Evolutionary conservation across 805 yeast species (phyloP).

Genomic region (Candida palmyrensis): DNA sequence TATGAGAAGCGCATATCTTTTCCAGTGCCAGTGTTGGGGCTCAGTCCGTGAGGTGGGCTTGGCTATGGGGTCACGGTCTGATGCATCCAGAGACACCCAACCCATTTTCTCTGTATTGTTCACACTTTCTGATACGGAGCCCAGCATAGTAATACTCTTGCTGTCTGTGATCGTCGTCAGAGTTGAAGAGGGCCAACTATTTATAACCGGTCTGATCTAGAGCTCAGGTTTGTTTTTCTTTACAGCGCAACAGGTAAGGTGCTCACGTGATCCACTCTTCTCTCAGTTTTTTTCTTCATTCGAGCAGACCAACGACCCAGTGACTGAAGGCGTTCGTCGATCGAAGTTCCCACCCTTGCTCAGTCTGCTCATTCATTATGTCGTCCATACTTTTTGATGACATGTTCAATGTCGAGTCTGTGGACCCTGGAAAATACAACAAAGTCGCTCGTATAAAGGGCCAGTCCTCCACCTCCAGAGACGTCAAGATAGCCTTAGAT

Average conservation of each 20-base stretch:
- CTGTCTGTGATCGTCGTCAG: no score
- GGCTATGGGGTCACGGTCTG: background rate
- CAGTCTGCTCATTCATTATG: conserved; percentile 17
- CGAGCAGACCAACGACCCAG: no score
- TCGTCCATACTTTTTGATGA: conserved; percentile 83
- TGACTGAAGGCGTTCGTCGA: no score
- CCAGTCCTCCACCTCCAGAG: conserved; percentile 74
- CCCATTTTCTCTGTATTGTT: no score
- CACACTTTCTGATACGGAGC: no score
- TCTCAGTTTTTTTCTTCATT: background rate
- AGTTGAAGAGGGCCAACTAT: no score
- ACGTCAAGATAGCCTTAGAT: conserved; percentile 80
- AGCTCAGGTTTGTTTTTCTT: background rate
- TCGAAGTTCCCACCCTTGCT: background rate
- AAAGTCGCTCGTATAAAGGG: conserved; percentile 88
- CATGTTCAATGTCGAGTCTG: conserved; percentile 77
- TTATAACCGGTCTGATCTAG: no score
- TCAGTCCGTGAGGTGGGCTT: no score
- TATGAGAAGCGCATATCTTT: no score
- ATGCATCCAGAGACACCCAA: background rate
- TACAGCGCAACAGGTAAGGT: background rate
- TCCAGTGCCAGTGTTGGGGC: no score
- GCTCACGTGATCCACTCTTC: conserved; percentile 1
- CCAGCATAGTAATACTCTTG: no score
- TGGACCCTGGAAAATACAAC: conserved; percentile 87